Evolutionary conservation across 2,329 filamentous ascomycete genomes (phyloP).

Genomic region (Colletotrichum cuscutae): DNA sequence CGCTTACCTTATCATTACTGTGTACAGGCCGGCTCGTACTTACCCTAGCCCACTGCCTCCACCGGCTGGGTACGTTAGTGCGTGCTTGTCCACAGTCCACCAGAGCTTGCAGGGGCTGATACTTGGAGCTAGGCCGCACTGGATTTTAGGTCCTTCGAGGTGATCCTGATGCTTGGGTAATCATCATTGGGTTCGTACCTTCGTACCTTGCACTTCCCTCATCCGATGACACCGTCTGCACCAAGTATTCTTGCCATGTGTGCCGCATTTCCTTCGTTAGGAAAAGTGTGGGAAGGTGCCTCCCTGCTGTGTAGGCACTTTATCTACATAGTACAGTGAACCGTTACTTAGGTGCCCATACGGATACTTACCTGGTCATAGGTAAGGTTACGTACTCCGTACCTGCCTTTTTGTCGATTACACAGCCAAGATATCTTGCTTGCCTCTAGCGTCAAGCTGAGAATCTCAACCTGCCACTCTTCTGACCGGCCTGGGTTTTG

Average conservation of each 20-base stretch:
- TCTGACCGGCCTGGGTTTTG: not conserved
- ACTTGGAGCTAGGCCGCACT: not conserved
- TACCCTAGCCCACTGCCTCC: not conserved
- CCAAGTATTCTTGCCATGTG: not conserved
- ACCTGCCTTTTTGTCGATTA: not conserved
- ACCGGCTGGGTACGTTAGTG: not conserved
- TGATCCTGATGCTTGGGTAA: not conserved
- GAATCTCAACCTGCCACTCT: not conserved
- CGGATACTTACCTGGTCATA: too few relatives aligned
- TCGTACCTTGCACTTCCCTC: too few relatives aligned
- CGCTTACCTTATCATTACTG: constrained; percentile 36
- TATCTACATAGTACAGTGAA: too few relatives aligned
- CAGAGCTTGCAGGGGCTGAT: constrained; percentile 1
- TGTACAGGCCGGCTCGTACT: constrained; percentile 22
- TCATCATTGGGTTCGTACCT: not conserved
- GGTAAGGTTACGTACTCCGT: not conserved
- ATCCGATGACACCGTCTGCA: too few relatives aligned
- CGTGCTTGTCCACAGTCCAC: not conserved
- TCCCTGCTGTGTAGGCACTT: too few relatives aligned
- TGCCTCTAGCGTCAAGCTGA: not conserved
- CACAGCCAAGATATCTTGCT: not conserved
- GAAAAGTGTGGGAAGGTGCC: not conserved
- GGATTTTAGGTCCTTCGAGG: not conserved
- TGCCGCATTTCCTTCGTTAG: not conserved
- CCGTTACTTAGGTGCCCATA: too few relatives aligned